Conservation (phyloP, 495 filamentous ascomycete genomes). For the Penicillium bialowiezense region DNA sequence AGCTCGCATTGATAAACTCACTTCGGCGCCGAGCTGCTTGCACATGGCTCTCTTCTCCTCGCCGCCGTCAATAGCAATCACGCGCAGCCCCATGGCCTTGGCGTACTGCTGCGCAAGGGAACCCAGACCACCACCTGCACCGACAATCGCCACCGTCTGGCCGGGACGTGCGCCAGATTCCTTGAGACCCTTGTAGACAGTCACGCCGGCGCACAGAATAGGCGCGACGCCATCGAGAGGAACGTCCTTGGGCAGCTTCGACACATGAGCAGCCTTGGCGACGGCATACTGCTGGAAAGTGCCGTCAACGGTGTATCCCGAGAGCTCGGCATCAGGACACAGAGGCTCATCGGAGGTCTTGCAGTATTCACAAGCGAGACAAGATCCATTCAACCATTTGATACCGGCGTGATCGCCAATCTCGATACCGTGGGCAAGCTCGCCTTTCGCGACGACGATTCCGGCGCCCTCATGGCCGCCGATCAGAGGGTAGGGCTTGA, state of each 20-base stretch:
- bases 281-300: constrained; percentile 91
- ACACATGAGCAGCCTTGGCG: constrained; percentile 79
- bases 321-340: constrained; percentile 68
- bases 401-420: constrained; percentile 81
- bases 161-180: constrained; percentile 65
- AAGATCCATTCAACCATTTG: constrained; percentile 89
- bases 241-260: constrained; percentile 71
- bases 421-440: constrained; percentile 67
- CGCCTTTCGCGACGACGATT: constrained; percentile 75
- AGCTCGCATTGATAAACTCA: background rate
- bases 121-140: constrained; percentile 81
- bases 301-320: constrained; percentile 89
- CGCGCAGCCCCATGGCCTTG: constrained; percentile 76
- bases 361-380: constrained; percentile 78
- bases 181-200: constrained; percentile 88
- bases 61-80: constrained; percentile 74
- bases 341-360: constrained; percentile 71
- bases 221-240: constrained; percentile 76
- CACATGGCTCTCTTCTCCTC: constrained; percentile 72
- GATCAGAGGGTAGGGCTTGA: constrained; percentile 73
- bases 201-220: constrained; percentile 82
- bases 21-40: constrained; percentile 57
- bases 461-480: constrained; percentile 95
- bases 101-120: constrained; percentile 81
- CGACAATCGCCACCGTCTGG: constrained; percentile 77